Base-by-base conservation (phyloP, 139 green algal genomes). In the Chlorella ohadii region DNA sequence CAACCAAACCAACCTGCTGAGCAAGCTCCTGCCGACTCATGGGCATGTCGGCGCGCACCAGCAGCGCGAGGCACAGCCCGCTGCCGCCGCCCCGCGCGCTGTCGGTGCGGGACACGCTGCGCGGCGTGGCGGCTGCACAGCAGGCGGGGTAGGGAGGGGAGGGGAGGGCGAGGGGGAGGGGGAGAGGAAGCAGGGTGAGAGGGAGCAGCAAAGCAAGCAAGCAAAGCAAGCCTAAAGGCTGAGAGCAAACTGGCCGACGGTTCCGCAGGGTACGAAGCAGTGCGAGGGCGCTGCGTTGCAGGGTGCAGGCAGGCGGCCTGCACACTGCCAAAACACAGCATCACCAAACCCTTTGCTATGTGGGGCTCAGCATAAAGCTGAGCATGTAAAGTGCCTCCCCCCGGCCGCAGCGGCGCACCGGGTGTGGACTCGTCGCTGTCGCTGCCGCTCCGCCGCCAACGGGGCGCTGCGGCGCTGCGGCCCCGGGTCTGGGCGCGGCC, bases 361-460 rank as follows among this genome's bases (percentile, higher is more conserved):
- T n/a, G n/a, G n/a, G n/a, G n/a, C n/a, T n/a, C n/a, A n/a, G n/a
- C n/a, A n/a, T n/a, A n/a, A n/a, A n/a, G n/a, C n/a, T n/a, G n/a
- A n/a, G n/a, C n/a, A n/a, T n/a, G n/a, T n/a, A n/a, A n/a, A n/a
- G n/a, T n/a, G n/a, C n/a, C n/a, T n/a, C n/a, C n/a, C n/a, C n/a
- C n/a, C n/a, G 44, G 9, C 7, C 44, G 44, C 7, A 51, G 44
- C 7, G 44, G 44, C 68, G 20, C 68, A 75, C 68, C 68, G 23
- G 73, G 73, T 19, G 74, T 81, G 33, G 44, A 67, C 15, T 81
- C 72, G n/a, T 31, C 72, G 47, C 47, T 70, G 33, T 38, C 74
- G 74, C 41, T 41, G 72, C n/a, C 55, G 74, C 33, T 33, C 36
- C 34, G 19, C 20, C 11, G 9, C 20, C 36, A 25, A 22, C 74